A percentile compares a stretch with the other conserved stretches of the same genome.
Evolutionary conservation across 2,329 filamentous ascomycete species (phyloP).

Genomic region (Pseudogymnoascus sp.): DNA sequence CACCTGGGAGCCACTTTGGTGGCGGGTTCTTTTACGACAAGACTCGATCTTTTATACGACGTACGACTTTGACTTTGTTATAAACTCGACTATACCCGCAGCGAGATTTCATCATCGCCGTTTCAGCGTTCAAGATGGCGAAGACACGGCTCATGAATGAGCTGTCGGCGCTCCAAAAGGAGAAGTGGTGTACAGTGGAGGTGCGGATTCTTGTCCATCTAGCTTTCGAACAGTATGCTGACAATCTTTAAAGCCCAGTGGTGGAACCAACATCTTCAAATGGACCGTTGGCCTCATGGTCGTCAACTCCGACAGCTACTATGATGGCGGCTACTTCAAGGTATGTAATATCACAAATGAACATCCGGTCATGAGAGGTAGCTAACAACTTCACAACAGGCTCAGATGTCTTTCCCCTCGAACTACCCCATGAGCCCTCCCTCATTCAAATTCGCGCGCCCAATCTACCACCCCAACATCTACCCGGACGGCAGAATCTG

Average conservation of each 20-base stretch:
- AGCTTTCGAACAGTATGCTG: constrained; percentile 14
- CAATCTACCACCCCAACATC: constrained; percentile 88
- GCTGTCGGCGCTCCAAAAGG: constrained; percentile 69
- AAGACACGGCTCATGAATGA: constrained; percentile 86
- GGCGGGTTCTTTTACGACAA: not conserved
- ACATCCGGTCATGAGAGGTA: not conserved
- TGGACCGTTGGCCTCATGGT: constrained; percentile 89
- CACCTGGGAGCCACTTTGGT: constrained; percentile 6
- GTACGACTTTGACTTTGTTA: not conserved
- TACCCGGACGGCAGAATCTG: constrained; percentile 85
- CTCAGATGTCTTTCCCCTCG: constrained; percentile 74
- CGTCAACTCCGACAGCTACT: constrained; percentile 82
- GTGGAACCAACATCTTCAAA: constrained; percentile 73
- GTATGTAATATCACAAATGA: constrained; percentile 30
- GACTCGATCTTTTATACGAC: not conserved
- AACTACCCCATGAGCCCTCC: constrained; percentile 90
- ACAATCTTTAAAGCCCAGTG: constrained; percentile 42
- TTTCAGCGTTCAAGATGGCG: constrained; percentile 37
- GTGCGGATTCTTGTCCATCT: constrained; percentile 38
- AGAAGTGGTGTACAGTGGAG: constrained; percentile 90
- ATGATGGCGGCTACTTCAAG: constrained; percentile 88
- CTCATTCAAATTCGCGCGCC: constrained; percentile 72
- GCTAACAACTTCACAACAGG: constrained; percentile 35
- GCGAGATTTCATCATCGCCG: constrained; percentile 22
- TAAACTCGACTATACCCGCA: not conserved